Percentiles rank a stretch among this genome's conserved stretches.
phyloP scores from a whole-genome alignment of 345 rosid species.

The Luvunga scandens region DNA sequence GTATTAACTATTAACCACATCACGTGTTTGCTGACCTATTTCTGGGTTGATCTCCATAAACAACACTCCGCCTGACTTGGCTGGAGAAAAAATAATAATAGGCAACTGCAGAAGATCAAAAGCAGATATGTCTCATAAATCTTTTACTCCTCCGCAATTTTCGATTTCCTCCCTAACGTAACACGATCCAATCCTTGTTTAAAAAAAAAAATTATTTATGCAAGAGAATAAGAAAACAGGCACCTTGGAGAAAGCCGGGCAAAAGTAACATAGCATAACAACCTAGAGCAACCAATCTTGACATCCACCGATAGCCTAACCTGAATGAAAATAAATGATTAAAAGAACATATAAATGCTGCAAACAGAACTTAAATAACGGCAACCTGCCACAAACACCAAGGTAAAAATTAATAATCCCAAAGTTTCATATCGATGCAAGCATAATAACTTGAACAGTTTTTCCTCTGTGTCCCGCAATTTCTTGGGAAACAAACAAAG shows the following conservation, averaged over 20 bases:
- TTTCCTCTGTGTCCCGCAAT: background rate
- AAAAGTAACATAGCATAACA: slow-evolving; percentile 78
- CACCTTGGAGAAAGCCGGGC: slow-evolving; percentile 97
- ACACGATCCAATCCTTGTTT: background rate
- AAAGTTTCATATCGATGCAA: background rate
- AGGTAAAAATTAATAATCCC: background rate
- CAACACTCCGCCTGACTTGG: slow-evolving; percentile 72
- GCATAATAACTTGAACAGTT: background rate
- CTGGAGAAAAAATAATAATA: slow-evolving; percentile 79
- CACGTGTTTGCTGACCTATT: slow-evolving; percentile 53
- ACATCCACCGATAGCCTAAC: slow-evolving; percentile 90
- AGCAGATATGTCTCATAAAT: background rate
- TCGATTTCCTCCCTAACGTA: background rate
- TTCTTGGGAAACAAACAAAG: background rate
- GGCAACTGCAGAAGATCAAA: slow-evolving; percentile 61
- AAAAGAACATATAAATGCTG: background rate
- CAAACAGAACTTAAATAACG: background rate
- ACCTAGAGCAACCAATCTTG: slow-evolving; percentile 73
- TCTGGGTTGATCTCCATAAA: slow-evolving; percentile 94
- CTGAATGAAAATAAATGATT: slow-evolving; percentile 51
- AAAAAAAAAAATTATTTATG: background rate
- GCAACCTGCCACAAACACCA: background rate
- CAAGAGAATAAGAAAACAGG: background rate
- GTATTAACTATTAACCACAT: background rate
- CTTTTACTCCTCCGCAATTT: background rate